Evolutionary conservation across 305 asterid genomes (phyloP).

Genomic region (Solanum hybrid): DNA sequence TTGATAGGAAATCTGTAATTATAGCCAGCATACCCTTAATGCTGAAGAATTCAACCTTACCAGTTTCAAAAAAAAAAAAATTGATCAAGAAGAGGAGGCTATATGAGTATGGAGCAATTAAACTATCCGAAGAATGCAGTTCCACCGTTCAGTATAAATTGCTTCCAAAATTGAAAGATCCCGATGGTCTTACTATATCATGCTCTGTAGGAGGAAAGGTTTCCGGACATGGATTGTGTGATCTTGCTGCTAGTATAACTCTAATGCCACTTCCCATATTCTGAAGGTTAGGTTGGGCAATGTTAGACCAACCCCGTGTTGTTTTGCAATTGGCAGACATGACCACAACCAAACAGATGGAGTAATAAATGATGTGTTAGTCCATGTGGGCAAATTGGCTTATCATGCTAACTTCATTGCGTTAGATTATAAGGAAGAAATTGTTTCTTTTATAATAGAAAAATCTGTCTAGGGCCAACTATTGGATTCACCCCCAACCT

Average conservation of each 20-base stretch:
- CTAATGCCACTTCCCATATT: background rate
- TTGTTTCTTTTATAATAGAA: background rate
- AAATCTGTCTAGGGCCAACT: background rate
- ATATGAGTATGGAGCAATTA: background rate
- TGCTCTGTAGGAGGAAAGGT: background rate
- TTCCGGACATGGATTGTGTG: background rate
- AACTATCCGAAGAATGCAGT: background rate
- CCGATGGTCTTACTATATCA: background rate
- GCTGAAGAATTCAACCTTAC: no score
- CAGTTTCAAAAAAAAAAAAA: no score
- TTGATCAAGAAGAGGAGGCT: background rate
- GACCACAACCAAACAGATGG: background rate
- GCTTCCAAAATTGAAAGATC: background rate
- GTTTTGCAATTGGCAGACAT: background rate
- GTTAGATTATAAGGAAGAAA: background rate
- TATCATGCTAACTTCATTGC: background rate
- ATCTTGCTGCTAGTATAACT: background rate
- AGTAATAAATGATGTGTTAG: background rate
- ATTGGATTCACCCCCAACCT: background rate
- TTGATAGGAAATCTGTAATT: no score
- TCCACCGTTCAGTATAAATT: background rate
- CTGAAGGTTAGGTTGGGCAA: background rate
- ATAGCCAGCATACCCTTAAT: no score
- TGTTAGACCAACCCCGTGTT: background rate
- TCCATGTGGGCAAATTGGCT: background rate